Conservation (phyloP, 2,329 filamentous ascomycete genomes). For the Aspergillus glaucus region DNA sequence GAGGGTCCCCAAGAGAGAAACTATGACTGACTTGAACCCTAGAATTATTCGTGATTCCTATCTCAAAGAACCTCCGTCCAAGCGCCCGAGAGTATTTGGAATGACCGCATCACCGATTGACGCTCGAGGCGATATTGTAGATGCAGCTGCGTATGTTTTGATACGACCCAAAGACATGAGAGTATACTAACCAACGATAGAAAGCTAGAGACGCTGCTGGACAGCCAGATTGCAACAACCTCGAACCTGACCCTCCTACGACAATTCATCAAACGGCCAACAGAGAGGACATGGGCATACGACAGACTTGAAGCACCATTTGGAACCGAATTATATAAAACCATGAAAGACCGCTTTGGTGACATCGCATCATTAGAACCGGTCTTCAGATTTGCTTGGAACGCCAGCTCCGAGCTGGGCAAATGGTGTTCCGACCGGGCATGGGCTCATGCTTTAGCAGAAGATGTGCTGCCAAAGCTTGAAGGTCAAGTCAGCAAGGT, state of each 20-base stretch:
- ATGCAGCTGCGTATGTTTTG: conserved; percentile 52
- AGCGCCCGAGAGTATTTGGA: conserved; percentile 73
- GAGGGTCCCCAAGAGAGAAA: background rate
- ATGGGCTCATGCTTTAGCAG: conserved; percentile 65
- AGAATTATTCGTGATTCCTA: conserved; percentile 87
- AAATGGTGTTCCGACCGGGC: conserved; percentile 78
- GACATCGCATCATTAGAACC: conserved; percentile 49
- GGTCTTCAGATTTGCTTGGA: conserved; percentile 54
- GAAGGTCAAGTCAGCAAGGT: conserved; percentile 42
- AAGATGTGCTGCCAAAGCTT: conserved; percentile 56
- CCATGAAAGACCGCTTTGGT: conserved; percentile 49
- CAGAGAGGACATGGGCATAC: conserved; percentile 54
- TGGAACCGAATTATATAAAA: conserved; percentile 59
- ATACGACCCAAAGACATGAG: background rate
- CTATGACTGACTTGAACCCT: conserved; percentile 1
- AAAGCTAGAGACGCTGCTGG: conserved; percentile 69
- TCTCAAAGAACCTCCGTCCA: conserved; percentile 40
- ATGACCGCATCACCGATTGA: conserved; percentile 98
- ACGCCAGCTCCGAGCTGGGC: conserved; percentile 63
- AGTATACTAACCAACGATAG: conserved; percentile 19
- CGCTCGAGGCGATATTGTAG: conserved; percentile 64
- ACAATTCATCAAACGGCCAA: conserved; percentile 53
- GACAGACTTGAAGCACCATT: conserved; percentile 48
- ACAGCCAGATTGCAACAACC: conserved; percentile 77
- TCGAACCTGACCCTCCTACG: conserved; percentile 54